These are phyloP conservation scores for Zychaea mexicana DNA, from an alignment of 371 early-diverging fungal genomes.

Conservation along the genomic window DNA sequence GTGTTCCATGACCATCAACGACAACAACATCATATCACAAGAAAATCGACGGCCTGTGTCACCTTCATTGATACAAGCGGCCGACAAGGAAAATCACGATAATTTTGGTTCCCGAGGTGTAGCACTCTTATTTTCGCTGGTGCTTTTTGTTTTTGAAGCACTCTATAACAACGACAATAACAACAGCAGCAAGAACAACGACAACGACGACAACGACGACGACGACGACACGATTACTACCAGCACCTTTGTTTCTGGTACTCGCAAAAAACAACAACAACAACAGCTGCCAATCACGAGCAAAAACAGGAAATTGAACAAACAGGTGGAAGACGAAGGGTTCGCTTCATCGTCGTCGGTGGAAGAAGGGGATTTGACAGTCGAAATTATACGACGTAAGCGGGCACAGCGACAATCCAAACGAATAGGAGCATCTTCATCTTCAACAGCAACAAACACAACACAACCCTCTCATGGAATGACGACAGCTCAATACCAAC, in stretches of 20 bases:
- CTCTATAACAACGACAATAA: background rate
- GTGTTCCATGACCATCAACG: background rate
- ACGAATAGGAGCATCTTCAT: background rate
- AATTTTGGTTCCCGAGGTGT: background rate
- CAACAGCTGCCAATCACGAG: background rate
- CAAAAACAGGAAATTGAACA: background rate
- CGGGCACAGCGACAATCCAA: slow-evolving; percentile 14
- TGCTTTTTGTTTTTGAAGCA: background rate
- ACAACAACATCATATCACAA: background rate
- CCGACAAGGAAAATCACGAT: slow-evolving; percentile 4
- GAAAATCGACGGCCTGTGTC: no score
- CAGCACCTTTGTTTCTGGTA: background rate
- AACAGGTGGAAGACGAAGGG: slow-evolving; percentile 13
- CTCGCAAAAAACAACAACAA: background rate
- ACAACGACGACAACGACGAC: background rate
- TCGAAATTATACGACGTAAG: slow-evolving; percentile 37
- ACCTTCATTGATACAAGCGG: background rate
- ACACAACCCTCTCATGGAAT: background rate
- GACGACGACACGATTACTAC: no score
- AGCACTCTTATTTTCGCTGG: background rate
- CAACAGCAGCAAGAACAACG: background rate
- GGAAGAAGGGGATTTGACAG: slow-evolving; percentile 33
- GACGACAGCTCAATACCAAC: background rate
- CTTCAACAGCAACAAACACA: background rate
- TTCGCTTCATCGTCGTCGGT: slow-evolving; percentile 46